These are phyloP conservation scores for Colletotrichum musae DNA, from an alignment of 2,329 filamentous ascomycete species.

Conservation along the genomic window DNA sequence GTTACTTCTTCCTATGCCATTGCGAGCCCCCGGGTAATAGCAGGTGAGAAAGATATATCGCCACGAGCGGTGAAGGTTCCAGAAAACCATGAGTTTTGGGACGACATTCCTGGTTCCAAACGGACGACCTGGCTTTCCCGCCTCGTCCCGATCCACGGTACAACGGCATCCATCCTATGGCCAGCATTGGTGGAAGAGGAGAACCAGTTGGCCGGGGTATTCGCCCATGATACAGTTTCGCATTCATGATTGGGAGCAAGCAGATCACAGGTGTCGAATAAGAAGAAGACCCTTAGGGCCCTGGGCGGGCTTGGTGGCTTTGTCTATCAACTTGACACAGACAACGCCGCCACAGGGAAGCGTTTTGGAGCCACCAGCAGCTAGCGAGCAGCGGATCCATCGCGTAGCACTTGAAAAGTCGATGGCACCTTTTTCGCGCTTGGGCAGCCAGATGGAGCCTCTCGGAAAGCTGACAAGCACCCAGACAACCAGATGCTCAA, in stretches of 20 bases:
- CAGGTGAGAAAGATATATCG: not conserved
- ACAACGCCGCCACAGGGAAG: conserved; percentile 21
- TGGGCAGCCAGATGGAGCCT: conserved; percentile 26
- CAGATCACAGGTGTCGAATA: conserved; percentile 1
- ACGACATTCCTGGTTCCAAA: conserved; percentile 5
- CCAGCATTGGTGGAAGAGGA: not conserved
- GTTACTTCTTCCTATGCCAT: not conserved
- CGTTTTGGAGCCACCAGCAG: conserved; percentile 15
- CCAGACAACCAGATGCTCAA: conserved; percentile 5
- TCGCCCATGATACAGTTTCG: not conserved
- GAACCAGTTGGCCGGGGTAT: not conserved
- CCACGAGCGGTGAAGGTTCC: conserved; percentile 1
- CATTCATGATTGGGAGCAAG: conserved; percentile 14
- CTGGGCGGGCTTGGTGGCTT: not conserved
- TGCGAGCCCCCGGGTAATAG: not conserved
- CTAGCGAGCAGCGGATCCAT: conserved; percentile 23
- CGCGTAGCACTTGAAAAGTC: not conserved
- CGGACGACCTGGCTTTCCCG: conserved; percentile 4
- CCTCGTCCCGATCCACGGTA: not conserved
- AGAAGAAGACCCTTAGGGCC: conserved; percentile 1
- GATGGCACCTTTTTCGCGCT: conserved; percentile 25
- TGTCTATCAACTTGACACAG: conserved; percentile 34
- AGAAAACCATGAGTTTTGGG: conserved; percentile 5
- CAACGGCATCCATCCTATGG: not conserved
- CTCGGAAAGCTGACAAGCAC: conserved; percentile 31